phyloP scores from a whole-genome alignment of 2,329 filamentous ascomycete species.

The Drechslerella dactyloides region DNA sequence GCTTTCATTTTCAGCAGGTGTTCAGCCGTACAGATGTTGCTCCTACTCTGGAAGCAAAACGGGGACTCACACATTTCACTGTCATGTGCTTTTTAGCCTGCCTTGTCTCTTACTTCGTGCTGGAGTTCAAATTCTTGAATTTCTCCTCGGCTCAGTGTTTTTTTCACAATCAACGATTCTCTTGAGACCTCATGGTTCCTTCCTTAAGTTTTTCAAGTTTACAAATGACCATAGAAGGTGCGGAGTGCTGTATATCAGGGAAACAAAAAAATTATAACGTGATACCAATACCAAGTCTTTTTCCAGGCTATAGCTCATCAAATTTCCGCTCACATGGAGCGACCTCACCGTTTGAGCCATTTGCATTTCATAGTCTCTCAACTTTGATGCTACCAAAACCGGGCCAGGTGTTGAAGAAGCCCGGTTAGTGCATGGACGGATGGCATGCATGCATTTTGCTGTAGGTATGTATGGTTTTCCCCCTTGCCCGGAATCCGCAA shows the following conservation, averaged over 20 bases:
- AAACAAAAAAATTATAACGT: slow-evolving; percentile 3
- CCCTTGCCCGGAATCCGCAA: slow-evolving; percentile 3
- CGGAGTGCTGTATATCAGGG: slow-evolving; percentile 14
- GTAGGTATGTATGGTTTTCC: too few relatives aligned
- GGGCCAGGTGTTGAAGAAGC: neutral
- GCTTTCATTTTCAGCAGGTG: too few relatives aligned
- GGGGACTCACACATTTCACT: too few relatives aligned
- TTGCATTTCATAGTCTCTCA: neutral
- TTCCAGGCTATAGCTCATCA: neutral
- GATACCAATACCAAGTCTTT: neutral
- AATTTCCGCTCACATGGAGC: neutral
- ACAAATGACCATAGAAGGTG: slow-evolving; percentile 22
- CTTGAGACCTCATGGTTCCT: neutral
- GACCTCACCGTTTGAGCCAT: neutral
- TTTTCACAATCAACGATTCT: neutral
- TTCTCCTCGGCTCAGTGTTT: neutral
- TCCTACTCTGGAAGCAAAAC: too few relatives aligned
- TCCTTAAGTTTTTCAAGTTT: neutral
- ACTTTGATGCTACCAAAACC: neutral
- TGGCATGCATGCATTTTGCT: neutral
- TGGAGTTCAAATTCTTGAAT: neutral
- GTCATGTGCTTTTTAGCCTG: neutral
- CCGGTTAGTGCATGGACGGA: neutral
- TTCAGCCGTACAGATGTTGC: too few relatives aligned
- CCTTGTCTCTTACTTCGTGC: neutral